Base-by-base conservation (phyloP, 805 yeast species). In the Torulaspora quercuum region DNA sequence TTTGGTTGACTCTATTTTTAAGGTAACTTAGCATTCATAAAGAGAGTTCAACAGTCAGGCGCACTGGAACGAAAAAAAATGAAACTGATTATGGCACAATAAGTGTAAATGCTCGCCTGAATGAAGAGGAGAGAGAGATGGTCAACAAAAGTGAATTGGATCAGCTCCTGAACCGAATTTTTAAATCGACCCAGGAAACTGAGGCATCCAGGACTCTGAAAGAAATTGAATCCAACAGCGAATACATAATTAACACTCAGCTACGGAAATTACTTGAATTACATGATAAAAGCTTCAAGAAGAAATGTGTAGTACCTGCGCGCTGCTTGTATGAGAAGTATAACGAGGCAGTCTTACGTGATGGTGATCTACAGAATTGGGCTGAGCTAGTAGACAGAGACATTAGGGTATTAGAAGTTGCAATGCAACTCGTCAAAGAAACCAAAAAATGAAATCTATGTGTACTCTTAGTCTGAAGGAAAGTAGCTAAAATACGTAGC, bases 361-460 rank as follows among this genome's bases (percentile, higher is more conserved):
- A 60, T 3, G 68, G 65, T 1, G 64, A 67, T 33, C 53, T 75
- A 3, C 84, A 78, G 49, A 65, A 67, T 27, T 68, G 76, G 47
- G 78, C 86, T 0, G 96, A 87, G 53, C 43, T 71, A 10, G 52
- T 84, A 2, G 95, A 87, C 57, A 82, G 81, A 45, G 78, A 80
- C 33, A 60, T 88, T 12, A 61, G 95, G 30, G 76, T 84, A 1
- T 57, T 87, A 28, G 95, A 87, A 53, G 61, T 66, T 26, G 71
- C 87, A 0, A 47, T 71, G 33, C 52, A 57, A 33, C 48, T 68
- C 12, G 55, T 72, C 3, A 48, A 55, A 13, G 65, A 59, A 33
- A 54, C 55, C 33, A 45, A 50, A 18, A 30, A 37, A 31, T 25
- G 20, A n/a, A 10, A 23, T 11, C 6, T 20, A 17, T 3, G 18